These are phyloP conservation scores for Xylaria sp. DNA, from an alignment of 2,329 filamentous ascomycete species.

Conservation along the genomic window DNA sequence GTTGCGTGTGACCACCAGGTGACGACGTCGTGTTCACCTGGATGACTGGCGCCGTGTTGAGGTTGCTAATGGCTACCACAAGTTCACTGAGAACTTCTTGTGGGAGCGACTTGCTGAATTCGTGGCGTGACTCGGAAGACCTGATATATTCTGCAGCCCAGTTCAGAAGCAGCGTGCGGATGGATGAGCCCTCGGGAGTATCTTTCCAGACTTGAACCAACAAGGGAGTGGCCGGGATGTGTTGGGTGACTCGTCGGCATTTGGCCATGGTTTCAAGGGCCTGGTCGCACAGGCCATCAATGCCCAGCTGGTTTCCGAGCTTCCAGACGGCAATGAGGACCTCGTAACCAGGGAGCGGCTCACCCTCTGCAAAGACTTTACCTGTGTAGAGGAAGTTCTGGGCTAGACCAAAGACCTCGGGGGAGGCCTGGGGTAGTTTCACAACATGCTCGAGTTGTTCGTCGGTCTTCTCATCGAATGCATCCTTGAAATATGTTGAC, in stretches of 20 bases:
- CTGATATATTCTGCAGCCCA: constrained; percentile 68
- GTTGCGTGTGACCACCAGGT: constrained; percentile 25
- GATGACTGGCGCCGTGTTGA: constrained; percentile 45
- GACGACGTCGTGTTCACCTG: constrained; percentile 33
- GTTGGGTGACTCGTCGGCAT: constrained; percentile 53
- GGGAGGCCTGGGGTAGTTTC: constrained; percentile 50
- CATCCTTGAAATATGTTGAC: constrained; percentile 50
- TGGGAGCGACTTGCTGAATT: constrained; percentile 63
- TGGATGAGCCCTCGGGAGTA: constrained; percentile 61
- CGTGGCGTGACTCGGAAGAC: constrained; percentile 56
- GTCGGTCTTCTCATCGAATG: constrained; percentile 44
- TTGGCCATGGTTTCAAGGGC: constrained; percentile 62
- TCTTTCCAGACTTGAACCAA: constrained; percentile 65
- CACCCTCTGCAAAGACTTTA: constrained; percentile 46
- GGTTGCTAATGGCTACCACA: constrained; percentile 63
- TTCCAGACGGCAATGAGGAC: constrained; percentile 60
- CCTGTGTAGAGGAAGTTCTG: constrained; percentile 60
- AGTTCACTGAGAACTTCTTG: constrained; percentile 66
- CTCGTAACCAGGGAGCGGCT: constrained; percentile 55
- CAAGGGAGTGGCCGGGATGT: constrained; percentile 61
- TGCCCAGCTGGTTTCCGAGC: constrained; percentile 53
- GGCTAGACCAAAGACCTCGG: constrained; percentile 56
- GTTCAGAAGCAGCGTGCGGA: constrained; percentile 59
- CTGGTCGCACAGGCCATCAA: constrained; percentile 59
- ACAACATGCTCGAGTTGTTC: constrained; percentile 54